phyloP scores from a whole-genome alignment of 371 early-diverging fungal genomes.

The Rhizopus stolonifer region DNA sequence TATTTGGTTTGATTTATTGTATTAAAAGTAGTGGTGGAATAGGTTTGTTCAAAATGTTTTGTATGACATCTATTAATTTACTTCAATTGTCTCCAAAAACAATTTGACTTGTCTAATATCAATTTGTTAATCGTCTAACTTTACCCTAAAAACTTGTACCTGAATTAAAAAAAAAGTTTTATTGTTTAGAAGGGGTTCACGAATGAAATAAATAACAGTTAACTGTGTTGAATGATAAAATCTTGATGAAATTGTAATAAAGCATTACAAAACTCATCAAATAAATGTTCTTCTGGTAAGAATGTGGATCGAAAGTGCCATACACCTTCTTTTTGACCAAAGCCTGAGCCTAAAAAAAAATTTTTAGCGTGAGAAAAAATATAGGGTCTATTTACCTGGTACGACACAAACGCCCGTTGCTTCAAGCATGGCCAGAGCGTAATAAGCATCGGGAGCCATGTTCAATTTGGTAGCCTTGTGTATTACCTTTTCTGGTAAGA shows the following conservation, averaged over 20 bases:
- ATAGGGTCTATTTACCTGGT: constrained; percentile 29
- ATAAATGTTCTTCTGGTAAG: constrained; percentile 88
- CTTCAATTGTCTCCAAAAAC: no score
- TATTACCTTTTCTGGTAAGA: constrained; percentile 72
- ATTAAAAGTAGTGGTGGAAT: no score
- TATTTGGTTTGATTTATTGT: no score
- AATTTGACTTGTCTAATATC: no score
- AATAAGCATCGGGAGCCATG: constrained; percentile 76
- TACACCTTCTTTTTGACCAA: constrained; percentile 88
- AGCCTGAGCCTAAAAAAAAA: constrained; percentile 64
- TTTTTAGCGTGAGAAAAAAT: no score
- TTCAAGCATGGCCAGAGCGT: constrained; percentile 88
- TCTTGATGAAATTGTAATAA: constrained; percentile 76
- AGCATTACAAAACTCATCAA: constrained; percentile 82
- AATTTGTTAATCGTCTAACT: no score
- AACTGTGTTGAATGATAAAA: constrained; percentile 72
- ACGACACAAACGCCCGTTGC: constrained; percentile 86
- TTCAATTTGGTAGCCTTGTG: constrained; percentile 65
- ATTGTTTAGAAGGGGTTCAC: no score
- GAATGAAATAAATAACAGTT: no score
- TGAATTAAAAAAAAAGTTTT: not conserved
- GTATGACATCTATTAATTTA: no score
- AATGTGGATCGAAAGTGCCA: constrained; percentile 97
- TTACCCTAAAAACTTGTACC: no score
- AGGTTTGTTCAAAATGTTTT: no score